Base-by-base conservation (phyloP, 306 rosid genomes). In the barrel medic (Medicago truncatula) region DNA sequence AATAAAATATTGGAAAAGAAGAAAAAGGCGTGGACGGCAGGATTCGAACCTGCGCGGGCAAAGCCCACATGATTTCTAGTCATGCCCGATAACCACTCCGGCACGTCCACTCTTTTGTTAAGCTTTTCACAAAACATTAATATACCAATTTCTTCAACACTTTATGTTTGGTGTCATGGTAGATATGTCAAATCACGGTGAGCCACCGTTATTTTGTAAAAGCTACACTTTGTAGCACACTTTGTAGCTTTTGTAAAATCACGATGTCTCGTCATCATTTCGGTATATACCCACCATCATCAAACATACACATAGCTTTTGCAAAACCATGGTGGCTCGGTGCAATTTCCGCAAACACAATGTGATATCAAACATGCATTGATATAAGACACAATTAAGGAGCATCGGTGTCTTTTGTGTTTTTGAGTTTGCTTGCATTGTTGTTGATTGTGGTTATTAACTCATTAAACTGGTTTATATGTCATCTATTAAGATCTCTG, bases 41-140 rank as follows among this genome's bases (percentile, higher is more conserved):
- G 92, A 86, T 88, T 88, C 89, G 89, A 88, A 88, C 92, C 92
- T 88, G 85, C 85, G 88, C 92, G 88, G 85, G 88, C 87, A 84
- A 6, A 88, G 88, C 90, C 87, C 92, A 84, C 90, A 82, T 84
- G 88, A 86, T 88, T 88, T 88, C 88, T 85, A 88, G 93, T 86
- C 89, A 81, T 84, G 89, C 89, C 90, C 86, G 86, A 84, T 84
- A 86, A 88, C 92, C 90, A 86, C 87, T 88, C 88, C 83, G 87
- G 92, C 92, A 80, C 87, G 83, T 84, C 85, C 88, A 88, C 93
- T 0, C 0, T 0, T 0, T 0, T 54, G n/a, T 1, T 0, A 0
- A 0, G 0, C 0, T 0, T 1, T n/a, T 4, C n/a, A 1, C 3
- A 11, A 21, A 43, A 5, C 1, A 0, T 3, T 1, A 1, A 21